Conservation (phyloP, 441 rosid species). For the Populus hybrid region DNA sequence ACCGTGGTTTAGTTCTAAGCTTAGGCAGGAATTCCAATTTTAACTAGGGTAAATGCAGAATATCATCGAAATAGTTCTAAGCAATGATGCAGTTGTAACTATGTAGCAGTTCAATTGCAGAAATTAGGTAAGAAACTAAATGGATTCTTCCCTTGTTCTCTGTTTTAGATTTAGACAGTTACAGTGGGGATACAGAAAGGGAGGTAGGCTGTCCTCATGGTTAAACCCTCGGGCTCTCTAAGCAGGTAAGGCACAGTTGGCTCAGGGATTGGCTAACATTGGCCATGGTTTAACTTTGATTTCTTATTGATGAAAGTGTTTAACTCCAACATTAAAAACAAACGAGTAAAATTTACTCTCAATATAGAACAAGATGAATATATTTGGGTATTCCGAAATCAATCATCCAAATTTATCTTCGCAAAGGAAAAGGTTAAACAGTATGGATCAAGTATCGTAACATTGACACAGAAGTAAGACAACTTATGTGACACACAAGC, state of each 20-base stretch:
- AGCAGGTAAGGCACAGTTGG: neutral
- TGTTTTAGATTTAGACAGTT: neutral
- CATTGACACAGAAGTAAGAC: neutral
- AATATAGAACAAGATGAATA: neutral
- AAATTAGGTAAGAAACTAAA: too few species aligned
- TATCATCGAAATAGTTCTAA: neutral
- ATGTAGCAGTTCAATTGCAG: neutral
- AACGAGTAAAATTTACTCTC: neutral
- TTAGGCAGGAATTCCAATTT: slow-evolving; percentile 8
- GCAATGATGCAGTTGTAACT: neutral
- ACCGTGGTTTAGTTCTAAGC: slow-evolving; percentile 5
- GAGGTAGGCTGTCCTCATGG: slow-evolving; percentile 1
- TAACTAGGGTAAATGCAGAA: neutral
- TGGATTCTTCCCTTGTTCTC: neutral
- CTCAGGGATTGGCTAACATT: neutral
- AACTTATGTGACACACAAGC: neutral
- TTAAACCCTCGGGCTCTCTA: neutral
- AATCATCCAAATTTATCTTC: neutral
- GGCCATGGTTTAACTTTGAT: neutral
- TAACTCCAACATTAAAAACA: neutral
- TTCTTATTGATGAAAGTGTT: neutral
- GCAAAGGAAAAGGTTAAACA: neutral
- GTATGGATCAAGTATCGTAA: neutral
- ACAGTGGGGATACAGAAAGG: neutral
- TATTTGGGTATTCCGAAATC: neutral